These are phyloP conservation scores for Aspergillus intermedius DNA, from an alignment of 2,329 filamentous ascomycete species.

Conservation along the genomic window DNA sequence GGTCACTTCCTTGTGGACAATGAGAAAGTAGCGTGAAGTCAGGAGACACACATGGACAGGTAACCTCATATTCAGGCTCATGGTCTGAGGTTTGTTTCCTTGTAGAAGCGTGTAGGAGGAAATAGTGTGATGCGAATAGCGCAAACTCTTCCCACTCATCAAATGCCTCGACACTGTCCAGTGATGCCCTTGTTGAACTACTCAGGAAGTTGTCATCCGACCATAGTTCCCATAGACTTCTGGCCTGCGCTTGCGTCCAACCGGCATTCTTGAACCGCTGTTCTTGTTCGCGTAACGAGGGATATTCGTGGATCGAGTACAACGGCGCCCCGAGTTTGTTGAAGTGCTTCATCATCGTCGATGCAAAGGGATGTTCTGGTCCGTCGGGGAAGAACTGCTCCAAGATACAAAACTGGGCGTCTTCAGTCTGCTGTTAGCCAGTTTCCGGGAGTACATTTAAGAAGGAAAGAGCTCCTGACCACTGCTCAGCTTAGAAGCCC, in stretches of 20 bases:
- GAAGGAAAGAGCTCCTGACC: slow-evolving; percentile 43
- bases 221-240: slow-evolving; percentile 80
- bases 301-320: slow-evolving; percentile 67
- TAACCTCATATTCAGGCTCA: neutral
- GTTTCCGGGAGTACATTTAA: neutral
- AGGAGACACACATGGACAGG: slow-evolving; percentile 4
- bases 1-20: slow-evolving; percentile 33
- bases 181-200: slow-evolving; percentile 49
- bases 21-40: slow-evolving; percentile 16
- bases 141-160: slow-evolving; percentile 96
- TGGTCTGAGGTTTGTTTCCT: neutral
- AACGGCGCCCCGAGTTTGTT: slow-evolving; percentile 71
- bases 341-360: slow-evolving; percentile 79
- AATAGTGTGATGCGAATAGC: slow-evolving; percentile 78
- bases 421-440: slow-evolving; percentile 9
- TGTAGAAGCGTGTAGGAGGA: slow-evolving; percentile 62
- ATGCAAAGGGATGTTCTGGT: slow-evolving; percentile 71
- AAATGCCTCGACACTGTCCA: slow-evolving; percentile 74
- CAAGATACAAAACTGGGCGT: slow-evolving; percentile 74
- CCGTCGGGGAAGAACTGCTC: slow-evolving; percentile 83
- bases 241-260: slow-evolving; percentile 57
- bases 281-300: slow-evolving; percentile 58
- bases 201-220: slow-evolving; percentile 60
- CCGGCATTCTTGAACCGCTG: slow-evolving; percentile 62
- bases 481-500: slow-evolving; percentile 65